phyloP scores from a whole-genome alignment of 2,329 filamentous ascomycete species.

The Bipolaris zeicola region DNA sequence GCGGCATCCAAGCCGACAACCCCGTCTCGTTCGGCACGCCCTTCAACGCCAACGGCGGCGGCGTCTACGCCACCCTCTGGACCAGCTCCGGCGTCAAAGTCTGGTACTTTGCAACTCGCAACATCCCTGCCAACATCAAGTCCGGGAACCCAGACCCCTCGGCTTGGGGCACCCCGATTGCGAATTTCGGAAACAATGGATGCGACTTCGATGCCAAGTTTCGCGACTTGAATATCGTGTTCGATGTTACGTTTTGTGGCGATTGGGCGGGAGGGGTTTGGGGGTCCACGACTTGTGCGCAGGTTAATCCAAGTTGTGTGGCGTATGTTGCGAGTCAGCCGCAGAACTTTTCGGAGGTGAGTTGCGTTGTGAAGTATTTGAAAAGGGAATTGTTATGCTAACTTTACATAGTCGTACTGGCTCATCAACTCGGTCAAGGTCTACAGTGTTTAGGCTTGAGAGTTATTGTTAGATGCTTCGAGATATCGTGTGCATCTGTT shows the following conservation, averaged over 20 bases:
- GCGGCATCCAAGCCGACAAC: constrained; percentile 35
- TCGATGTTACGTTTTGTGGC: constrained; percentile 62
- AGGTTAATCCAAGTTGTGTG: constrained; percentile 42
- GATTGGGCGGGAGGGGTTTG: constrained; percentile 60
- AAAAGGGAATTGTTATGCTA: constrained; percentile 1
- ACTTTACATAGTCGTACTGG: constrained; percentile 43
- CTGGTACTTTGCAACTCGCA: constrained; percentile 53
- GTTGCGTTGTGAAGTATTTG: constrained; percentile 1
- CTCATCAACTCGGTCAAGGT: constrained; percentile 49
- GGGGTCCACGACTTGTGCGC: constrained; percentile 38
- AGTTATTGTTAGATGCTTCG: neutral
- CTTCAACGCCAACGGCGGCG: constrained; percentile 51
- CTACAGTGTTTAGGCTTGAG: constrained; percentile 35
- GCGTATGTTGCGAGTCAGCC: constrained; percentile 49
- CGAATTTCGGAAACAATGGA: constrained; percentile 39
- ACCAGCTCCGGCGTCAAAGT: constrained; percentile 51
- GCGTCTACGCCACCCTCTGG: constrained; percentile 53
- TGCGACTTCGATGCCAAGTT: constrained; percentile 48
- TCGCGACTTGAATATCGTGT: constrained; percentile 47
- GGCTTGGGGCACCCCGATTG: constrained; percentile 51
- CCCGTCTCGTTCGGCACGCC: constrained; percentile 45
- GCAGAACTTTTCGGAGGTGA: constrained; percentile 44
- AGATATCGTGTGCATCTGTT: neutral
- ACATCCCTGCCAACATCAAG: constrained; percentile 52
- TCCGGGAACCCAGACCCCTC: constrained; percentile 49